Conservation (phyloP, 495 filamentous ascomycete genomes). For the Lindgomyces ingoldianus region DNA sequence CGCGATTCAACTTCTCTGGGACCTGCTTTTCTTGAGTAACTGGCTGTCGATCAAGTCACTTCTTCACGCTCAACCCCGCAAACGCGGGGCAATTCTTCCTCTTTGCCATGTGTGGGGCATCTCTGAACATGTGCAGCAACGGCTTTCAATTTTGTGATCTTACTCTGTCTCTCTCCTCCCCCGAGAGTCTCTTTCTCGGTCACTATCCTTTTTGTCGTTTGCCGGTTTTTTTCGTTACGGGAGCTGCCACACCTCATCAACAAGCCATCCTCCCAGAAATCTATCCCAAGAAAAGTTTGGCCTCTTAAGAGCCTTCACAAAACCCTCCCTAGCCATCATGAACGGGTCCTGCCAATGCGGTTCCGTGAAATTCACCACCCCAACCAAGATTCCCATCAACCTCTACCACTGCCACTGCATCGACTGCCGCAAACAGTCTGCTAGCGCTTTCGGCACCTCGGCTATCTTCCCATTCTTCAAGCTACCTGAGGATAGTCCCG, state of each 20-base stretch:
- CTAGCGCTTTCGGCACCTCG: slow-evolving; percentile 66
- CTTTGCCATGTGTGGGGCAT: no score
- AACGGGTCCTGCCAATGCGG: slow-evolving; percentile 63
- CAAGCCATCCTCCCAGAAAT: no score
- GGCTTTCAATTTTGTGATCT: no score
- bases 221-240: no score
- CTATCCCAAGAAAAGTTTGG: no score
- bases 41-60: not conserved
- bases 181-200: no score
- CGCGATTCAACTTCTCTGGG: not conserved
- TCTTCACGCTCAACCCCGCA: slow-evolving; percentile 1
- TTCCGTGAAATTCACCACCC: slow-evolving; percentile 62
- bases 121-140: no score
- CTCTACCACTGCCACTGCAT: slow-evolving; percentile 71
- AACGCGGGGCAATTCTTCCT: slow-evolving; percentile 8
- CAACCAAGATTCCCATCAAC: slow-evolving; percentile 55
- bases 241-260: no score
- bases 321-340: slow-evolving; percentile 14
- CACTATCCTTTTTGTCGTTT: no score
- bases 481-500: slow-evolving; percentile 6
- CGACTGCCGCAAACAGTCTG: slow-evolving; percentile 66
- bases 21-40: no score
- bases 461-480: slow-evolving; percentile 62
- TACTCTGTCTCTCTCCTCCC: no score
- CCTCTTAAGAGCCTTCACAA: not conserved